A percentile compares a stretch with the other conserved stretches of the same genome.
These are phyloP conservation scores for Penicillium paneum DNA, from an alignment of 2,329 filamentous ascomycete genomes.

Conservation along the genomic window DNA sequence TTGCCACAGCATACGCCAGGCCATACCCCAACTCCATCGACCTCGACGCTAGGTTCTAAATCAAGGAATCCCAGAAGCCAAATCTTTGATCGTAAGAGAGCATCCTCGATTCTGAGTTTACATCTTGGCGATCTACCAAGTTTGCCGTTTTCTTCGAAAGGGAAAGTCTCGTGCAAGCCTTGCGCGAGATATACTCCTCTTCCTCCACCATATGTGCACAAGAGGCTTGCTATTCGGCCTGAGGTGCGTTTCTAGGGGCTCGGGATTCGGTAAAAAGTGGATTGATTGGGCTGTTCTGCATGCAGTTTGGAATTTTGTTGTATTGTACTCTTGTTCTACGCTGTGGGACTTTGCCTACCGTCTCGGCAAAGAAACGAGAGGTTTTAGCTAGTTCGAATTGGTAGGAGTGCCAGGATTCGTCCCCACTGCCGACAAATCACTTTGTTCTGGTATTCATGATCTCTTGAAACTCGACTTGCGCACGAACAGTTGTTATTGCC, in stretches of 20 bases:
- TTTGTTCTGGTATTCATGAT: background rate
- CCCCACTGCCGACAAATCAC: background rate
- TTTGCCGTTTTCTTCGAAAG: slow-evolving; percentile 7
- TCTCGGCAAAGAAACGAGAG: background rate
- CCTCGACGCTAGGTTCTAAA: slow-evolving; percentile 1
- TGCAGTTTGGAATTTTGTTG: background rate
- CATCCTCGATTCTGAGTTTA: slow-evolving; percentile 19
- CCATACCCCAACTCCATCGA: background rate
- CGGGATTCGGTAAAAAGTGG: too few species aligned
- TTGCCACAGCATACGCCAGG: slow-evolving; percentile 2
- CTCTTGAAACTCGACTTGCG: slow-evolving; percentile 7
- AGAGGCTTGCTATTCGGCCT: slow-evolving; percentile 12
- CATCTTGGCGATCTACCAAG: slow-evolving; percentile 14
- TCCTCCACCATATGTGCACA: slow-evolving; percentile 16
- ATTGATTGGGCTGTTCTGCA: background rate
- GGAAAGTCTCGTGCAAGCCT: slow-evolving; percentile 10
- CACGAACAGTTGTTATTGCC: slow-evolving; percentile 9
- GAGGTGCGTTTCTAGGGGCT: slow-evolving; percentile 18
- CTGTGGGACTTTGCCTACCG: background rate
- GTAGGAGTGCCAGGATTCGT: background rate
- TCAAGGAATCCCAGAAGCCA: background rate
- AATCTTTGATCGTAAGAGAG: slow-evolving; percentile 14
- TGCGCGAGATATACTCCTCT: slow-evolving; percentile 18
- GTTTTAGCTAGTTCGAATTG: background rate
- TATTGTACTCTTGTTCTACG: background rate